Conservation (phyloP, 306 rosid species). For the Vachellia pachyceras region DNA sequence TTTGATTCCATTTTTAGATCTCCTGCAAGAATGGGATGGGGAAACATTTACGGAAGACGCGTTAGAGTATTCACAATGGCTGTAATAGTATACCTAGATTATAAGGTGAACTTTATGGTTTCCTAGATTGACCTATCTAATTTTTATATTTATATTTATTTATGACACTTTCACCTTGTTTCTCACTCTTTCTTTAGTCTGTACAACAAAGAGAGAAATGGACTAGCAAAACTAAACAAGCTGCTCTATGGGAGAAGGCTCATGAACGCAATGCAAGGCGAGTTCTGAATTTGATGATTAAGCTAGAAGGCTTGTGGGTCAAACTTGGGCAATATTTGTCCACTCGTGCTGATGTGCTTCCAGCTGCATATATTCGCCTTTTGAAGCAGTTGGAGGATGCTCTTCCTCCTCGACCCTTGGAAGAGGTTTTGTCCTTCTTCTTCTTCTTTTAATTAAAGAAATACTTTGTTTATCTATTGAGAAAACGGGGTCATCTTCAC, state of each 20-base stretch:
- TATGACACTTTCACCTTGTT: constrained; percentile 28
- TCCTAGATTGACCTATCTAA: background rate
- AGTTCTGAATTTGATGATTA: constrained; percentile 70
- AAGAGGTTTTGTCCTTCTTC: constrained; percentile 61
- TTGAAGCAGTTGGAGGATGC: constrained; percentile 94
- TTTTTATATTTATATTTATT: background rate
- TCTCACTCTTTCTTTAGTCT: constrained; percentile 51
- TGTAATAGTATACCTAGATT: constrained; percentile 51
- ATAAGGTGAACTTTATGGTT: constrained; percentile 48
- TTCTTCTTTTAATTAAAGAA: background rate
- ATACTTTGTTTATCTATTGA: background rate
- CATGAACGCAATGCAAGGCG: constrained; percentile 96
- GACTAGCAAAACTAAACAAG: constrained; percentile 60
- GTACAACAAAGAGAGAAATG: constrained; percentile 90
- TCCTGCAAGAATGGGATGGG: constrained; percentile 52
- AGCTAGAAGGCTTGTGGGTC: constrained; percentile 99
- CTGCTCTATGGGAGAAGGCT: constrained; percentile 81
- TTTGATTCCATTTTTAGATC: constrained; percentile 31
- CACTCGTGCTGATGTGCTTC: constrained; percentile 98
- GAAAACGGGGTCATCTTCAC: constrained; percentile 22
- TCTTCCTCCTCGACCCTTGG: constrained; percentile 93
- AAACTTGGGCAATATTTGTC: constrained; percentile 97
- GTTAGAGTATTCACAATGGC: constrained; percentile 54
- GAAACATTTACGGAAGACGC: constrained; percentile 52
- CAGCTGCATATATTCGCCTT: constrained; percentile 74